Evolutionary conservation across 1,284 basidiomycete species (phyloP).

Genomic region (Cryptococcus sp.): DNA sequence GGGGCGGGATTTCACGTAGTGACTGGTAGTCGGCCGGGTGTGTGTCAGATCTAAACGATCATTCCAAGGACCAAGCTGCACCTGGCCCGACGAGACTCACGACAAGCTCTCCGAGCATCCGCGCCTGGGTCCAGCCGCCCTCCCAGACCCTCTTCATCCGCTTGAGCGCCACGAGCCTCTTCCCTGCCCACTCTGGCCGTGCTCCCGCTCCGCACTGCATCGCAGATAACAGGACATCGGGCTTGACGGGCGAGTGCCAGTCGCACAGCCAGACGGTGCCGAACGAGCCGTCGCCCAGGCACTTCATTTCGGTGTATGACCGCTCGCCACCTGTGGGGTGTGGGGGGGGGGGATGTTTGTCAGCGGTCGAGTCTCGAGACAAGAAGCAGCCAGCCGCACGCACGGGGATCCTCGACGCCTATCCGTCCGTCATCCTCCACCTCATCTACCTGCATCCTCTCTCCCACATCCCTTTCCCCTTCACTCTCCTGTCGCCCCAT

Average conservation of each 20-base stretch:
- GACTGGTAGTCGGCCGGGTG: constrained; percentile 59
- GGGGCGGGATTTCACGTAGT: constrained; percentile 85
- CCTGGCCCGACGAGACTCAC: constrained; percentile 52
- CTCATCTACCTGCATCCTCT: constrained; percentile 3
- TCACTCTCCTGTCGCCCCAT: not conserved
- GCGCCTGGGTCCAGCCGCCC: constrained; percentile 95
- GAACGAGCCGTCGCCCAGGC: constrained; percentile 92
- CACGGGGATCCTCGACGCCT: constrained; percentile 44
- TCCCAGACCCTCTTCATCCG: constrained; percentile 98
- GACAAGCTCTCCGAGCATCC: constrained; percentile 92
- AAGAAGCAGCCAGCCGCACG: constrained; percentile 18
- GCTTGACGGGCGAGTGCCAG: constrained; percentile 93
- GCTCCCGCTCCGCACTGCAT: constrained; percentile 80
- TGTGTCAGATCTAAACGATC: constrained; percentile 14
- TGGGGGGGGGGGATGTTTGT: too few relatives aligned
- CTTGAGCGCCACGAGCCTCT: constrained; percentile 94
- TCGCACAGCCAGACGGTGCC: constrained; percentile 98
- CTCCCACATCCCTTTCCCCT: not conserved
- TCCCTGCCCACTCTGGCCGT: constrained; percentile 89
- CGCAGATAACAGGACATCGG: constrained; percentile 77
- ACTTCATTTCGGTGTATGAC: constrained; percentile 64
- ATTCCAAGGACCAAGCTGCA: constrained; percentile 31
- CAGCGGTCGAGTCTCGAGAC: not conserved
- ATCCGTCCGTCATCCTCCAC: constrained; percentile 38
- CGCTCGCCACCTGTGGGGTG: constrained; percentile 46